Evolutionary conservation across 1,284 basidiomycete species (phyloP), one percentile per base, ranked within the genome.

Genomic region (Tausonia pullulans): DNA sequence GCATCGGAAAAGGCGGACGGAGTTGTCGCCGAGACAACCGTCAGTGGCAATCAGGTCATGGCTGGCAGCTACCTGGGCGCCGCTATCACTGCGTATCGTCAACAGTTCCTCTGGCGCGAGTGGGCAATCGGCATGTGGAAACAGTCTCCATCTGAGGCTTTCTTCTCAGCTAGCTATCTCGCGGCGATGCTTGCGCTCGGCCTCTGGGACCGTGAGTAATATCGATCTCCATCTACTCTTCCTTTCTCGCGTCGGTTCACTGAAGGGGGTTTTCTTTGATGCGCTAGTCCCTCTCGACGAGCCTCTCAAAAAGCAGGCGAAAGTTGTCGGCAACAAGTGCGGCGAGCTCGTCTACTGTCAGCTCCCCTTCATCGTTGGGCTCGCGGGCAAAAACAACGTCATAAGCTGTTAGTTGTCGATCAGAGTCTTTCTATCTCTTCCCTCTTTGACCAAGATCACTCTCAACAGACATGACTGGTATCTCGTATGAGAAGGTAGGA

Each of bases 361-460:
- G 64, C 60, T 76, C 6, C 76, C 76, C 0, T 69, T 76, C 43
- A 71, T 79, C 59, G 71, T 78, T 63, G 66, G 74, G n/a, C 69
- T 78, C 1, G 74, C 76, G 5, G 69, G 70, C 41, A 78, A 78
- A 68, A 79, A 78, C 70, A 77, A 74, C 64, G 67, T 73, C 16
- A 69, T 78, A 40, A 73, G 72, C 2, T 67, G 66, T 55, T 16
- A 5, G 53, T 53, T 9, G 2, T 27, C 2, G n/a, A 53, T 2
- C 11, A 27, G 11, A 7, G 10, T 27, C 27, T 27, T 27, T 27
- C 27, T 2, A 27, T 27, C 27, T 27, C 27, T 27, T 27, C 27
- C 27, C 27, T 27, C 27, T 27, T 27, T 27, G 27, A 27, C 27
- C 27, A 27, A 27, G 27, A 27, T 2, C 27, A 27, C 27, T 27